Conservation (phyloP, 495 filamentous ascomycete species). For the Neurospora discreta region DNA sequence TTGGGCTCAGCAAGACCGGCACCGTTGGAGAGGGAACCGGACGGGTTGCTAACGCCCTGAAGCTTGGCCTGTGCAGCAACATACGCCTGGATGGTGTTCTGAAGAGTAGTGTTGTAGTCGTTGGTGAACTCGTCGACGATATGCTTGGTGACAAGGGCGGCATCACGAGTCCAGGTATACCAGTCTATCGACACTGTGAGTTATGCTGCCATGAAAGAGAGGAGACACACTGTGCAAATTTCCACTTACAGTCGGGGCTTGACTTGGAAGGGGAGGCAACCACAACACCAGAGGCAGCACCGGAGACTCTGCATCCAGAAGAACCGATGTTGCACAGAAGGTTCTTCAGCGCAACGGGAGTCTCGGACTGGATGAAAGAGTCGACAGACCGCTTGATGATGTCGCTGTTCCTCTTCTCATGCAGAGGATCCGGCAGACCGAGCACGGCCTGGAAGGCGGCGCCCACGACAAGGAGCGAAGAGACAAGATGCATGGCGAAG, state of each 20-base stretch:
- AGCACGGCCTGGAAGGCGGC: slow-evolving; percentile 37
- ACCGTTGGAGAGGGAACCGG: slow-evolving; percentile 38
- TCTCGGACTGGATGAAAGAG: slow-evolving; percentile 45
- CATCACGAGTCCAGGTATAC: slow-evolving; percentile 66
- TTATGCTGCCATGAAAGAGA: slow-evolving; percentile 1
- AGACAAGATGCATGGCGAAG: slow-evolving; percentile 33
- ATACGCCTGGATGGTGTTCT: slow-evolving; percentile 46
- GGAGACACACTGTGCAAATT: not conserved
- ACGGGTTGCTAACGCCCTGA: slow-evolving; percentile 50
- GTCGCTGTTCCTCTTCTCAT: slow-evolving; percentile 24
- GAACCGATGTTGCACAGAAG: slow-evolving; percentile 53
- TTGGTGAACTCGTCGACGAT: slow-evolving; percentile 48
- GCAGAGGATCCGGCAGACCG: slow-evolving; percentile 24
- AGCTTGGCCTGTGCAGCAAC: slow-evolving; percentile 48
- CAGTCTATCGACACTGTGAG: slow-evolving; percentile 26
- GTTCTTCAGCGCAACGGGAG: slow-evolving; percentile 37
- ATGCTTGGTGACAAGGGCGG: slow-evolving; percentile 50
- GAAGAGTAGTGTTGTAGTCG: slow-evolving; percentile 39
- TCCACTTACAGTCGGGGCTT: slow-evolving; percentile 47
- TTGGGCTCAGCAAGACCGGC: slow-evolving; percentile 51
- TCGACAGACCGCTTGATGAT: slow-evolving; percentile 37
- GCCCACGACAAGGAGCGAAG: slow-evolving; percentile 36
- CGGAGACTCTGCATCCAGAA: slow-evolving; percentile 33
- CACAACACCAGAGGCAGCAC: slow-evolving; percentile 42
- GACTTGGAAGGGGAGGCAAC: slow-evolving; percentile 51